A percentile compares a stretch with the other conserved stretches of the same genome.
These are phyloP conservation scores for Geotrichum bryndzae DNA, from an alignment of 1,139 yeast species.

Conservation along the genomic window DNA sequence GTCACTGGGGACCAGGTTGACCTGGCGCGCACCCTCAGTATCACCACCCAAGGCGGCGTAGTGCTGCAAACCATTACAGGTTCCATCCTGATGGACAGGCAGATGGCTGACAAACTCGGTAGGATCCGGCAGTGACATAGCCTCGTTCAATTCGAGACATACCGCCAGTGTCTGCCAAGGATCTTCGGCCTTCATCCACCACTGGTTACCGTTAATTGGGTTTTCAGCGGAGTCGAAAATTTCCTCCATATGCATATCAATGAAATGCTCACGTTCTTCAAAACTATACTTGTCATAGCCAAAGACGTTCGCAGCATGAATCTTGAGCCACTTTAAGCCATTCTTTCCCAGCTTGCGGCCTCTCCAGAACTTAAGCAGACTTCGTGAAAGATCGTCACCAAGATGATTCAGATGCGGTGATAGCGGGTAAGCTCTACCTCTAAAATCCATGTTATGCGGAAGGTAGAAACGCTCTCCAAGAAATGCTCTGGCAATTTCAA, in stretches of 20 bases:
- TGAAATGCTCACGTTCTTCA: slow-evolving; percentile 65
- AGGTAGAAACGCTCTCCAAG: slow-evolving; percentile 73
- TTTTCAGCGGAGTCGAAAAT: slow-evolving; percentile 61
- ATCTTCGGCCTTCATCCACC: slow-evolving; percentile 87
- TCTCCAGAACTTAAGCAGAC: slow-evolving; percentile 81
- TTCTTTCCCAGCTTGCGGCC: slow-evolving; percentile 68
- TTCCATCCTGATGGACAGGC: slow-evolving; percentile 96
- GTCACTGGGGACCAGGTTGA: slow-evolving; percentile 74
- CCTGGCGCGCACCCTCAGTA: slow-evolving; percentile 88
- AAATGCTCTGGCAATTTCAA: slow-evolving; percentile 92
- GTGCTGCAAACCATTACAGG: slow-evolving; percentile 95
- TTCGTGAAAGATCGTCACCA: slow-evolving; percentile 87
- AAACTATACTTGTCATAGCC: slow-evolving; percentile 84
- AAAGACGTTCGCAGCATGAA: slow-evolving; percentile 81
- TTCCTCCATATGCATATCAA: slow-evolving; percentile 60
- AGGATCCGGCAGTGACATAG: slow-evolving; percentile 67
- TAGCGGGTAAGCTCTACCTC: slow-evolving; percentile 95
- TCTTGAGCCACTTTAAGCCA: slow-evolving; percentile 84
- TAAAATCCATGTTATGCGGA: slow-evolving; percentile 78
- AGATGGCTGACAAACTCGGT: slow-evolving; percentile 67
- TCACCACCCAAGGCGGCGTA: slow-evolving; percentile 98
- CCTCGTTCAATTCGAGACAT: slow-evolving; percentile 72
- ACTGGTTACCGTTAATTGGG: slow-evolving; percentile 55
- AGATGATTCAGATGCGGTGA: slow-evolving; percentile 77
- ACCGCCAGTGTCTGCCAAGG: slow-evolving; percentile 95